Conservation (phyloP, 306 rosid species). For the Pyrus pyrifolia region DNA sequence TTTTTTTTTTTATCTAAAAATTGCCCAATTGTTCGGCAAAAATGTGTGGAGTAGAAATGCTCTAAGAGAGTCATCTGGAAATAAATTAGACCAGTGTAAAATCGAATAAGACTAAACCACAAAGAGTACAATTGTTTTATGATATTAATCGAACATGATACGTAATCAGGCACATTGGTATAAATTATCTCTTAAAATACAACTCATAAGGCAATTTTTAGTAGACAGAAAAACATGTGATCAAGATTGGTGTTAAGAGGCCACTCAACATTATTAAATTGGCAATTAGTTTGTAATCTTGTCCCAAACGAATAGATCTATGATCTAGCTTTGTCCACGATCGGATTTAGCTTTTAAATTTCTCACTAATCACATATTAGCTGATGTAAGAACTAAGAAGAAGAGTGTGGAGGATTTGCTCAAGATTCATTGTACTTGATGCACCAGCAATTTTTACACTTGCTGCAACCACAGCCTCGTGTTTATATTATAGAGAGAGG, state of each 20-base stretch:
- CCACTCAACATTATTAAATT: neutral
- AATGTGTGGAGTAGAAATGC: too few species aligned
- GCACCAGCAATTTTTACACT: neutral
- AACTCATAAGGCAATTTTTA: neutral
- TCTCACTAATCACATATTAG: neutral
- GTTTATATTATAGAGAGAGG: neutral
- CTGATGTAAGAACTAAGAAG: neutral
- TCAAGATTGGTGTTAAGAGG: neutral
- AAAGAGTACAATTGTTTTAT: too few species aligned
- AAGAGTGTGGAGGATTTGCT: neutral
- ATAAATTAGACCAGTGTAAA: too few species aligned
- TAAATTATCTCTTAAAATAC: neutral
- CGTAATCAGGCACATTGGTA: too few species aligned
- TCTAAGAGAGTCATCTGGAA: too few species aligned
- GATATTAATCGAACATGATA: too few species aligned
- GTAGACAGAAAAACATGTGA: neutral
- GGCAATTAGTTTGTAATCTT: neutral
- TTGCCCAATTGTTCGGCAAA: too few species aligned
- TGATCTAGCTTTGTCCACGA: neutral
- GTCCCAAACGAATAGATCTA: neutral
- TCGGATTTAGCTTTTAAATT: neutral
- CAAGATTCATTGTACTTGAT: neutral
- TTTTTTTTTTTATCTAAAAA: too few species aligned
- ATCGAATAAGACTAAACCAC: too few species aligned
- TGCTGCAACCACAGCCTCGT: constrained; percentile 15